phyloP scores from a whole-genome alignment of 1,284 basidiomycete genomes.

The Cutaneotrichosporon sp. region DNA sequence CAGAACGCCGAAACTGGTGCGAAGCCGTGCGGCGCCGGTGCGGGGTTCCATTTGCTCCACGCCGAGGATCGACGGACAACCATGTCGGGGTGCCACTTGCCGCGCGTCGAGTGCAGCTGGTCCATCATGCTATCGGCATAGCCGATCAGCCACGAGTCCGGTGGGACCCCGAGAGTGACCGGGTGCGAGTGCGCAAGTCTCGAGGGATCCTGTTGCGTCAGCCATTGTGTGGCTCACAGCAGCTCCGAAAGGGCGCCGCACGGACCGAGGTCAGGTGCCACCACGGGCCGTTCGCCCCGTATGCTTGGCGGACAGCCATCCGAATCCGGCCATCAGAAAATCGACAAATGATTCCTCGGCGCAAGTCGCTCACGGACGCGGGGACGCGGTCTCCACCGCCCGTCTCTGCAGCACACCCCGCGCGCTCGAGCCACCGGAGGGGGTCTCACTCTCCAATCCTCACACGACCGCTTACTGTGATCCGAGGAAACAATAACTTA shows the following conservation, averaged over 20 bases:
- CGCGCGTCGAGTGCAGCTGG: constrained; percentile 31
- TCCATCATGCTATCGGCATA: constrained; percentile 34
- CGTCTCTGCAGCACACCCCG: not conserved
- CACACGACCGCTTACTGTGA: constrained; percentile 6
- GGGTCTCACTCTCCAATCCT: not conserved
- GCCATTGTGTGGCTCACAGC: not conserved
- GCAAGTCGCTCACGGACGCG: not conserved
- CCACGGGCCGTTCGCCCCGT: not conserved
- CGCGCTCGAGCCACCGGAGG: not conserved
- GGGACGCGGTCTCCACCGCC: not conserved
- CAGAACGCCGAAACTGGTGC: constrained; percentile 43
- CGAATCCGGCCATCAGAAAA: not conserved
- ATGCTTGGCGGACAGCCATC: too few species aligned
- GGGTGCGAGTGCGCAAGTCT: constrained; percentile 40
- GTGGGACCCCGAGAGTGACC: constrained; percentile 38
- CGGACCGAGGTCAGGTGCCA: not conserved
- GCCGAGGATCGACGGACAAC: constrained; percentile 17
- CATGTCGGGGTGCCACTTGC: constrained; percentile 45
- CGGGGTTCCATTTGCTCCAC: constrained; percentile 6
- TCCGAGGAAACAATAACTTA: constrained; percentile 17
- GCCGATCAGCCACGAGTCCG: constrained; percentile 34
- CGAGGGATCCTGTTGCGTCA: constrained; percentile 30
- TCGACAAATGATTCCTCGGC: not conserved
- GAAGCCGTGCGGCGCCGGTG: constrained; percentile 25
- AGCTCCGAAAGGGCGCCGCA: not conserved